Evolutionary conservation across 805 yeast genomes (phyloP).

Genomic region (Kluyveromyces siamensis): DNA sequence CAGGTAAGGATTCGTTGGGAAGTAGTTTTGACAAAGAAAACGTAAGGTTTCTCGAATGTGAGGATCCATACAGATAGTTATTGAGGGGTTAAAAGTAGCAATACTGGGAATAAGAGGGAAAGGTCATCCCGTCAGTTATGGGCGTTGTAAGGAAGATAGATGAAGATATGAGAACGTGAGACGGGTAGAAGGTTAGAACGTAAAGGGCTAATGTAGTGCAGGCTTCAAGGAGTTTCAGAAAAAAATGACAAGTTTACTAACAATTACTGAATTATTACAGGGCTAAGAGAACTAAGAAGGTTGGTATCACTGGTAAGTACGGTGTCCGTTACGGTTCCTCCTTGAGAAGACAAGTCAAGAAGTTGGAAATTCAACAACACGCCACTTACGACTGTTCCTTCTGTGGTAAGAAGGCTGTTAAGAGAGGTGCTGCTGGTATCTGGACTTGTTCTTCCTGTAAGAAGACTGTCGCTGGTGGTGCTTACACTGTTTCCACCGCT

Average conservation of each 20-base stretch:
- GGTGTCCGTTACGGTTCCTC: constrained; percentile 99
- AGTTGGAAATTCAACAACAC: constrained; percentile 98
- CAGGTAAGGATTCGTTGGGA: no score
- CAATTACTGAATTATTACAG: constrained; percentile 30
- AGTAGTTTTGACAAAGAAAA: no score
- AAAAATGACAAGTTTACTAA: neutral
- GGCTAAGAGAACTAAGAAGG: constrained; percentile 99
- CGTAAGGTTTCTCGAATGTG: no score
- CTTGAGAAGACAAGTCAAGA: constrained; percentile 98
- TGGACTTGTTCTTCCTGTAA: constrained; percentile 94
- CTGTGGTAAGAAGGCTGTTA: constrained; percentile 99
- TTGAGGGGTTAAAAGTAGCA: no score
- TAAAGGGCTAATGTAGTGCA: neutral
- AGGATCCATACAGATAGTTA: no score
- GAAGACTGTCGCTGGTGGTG: constrained; percentile 99
- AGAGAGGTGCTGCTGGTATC: constrained; percentile 98
- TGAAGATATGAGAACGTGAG: no score
- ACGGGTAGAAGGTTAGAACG: no score
- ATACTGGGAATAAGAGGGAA: no score
- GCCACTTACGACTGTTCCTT: constrained; percentile 98
- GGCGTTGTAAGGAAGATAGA: no score
- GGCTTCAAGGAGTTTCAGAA: neutral
- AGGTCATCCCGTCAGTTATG: no score
- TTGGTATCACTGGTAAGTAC: constrained; percentile 99
- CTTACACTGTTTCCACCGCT: constrained; percentile 98